Base-by-base conservation (phyloP, 2,329 filamentous ascomycete species). In the Pezicula carpinea region DNA sequence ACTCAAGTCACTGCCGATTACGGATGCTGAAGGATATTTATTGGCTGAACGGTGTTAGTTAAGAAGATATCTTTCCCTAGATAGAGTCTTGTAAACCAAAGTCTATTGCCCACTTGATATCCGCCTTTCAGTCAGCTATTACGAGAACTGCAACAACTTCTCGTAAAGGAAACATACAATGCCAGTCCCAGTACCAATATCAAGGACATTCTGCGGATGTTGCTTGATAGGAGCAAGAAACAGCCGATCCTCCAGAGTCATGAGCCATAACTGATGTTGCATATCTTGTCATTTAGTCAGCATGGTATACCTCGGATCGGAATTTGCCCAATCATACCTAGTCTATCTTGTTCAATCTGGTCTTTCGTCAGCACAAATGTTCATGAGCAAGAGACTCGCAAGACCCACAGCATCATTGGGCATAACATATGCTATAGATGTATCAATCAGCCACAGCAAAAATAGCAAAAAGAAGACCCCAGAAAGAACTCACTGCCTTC, bases 1-100 rank as follows among this genome's bases (percentile, higher is more conserved):
- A 22, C 53, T 58, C n/a, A 62, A 49, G 39, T 62, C 59, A 41
- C 48, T 53, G 29, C 53, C 56, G 26, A 53, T 50, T 10, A 61
- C 57, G 39, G 52, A 36, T 11, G 54, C 51, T 7, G 54, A 48
- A 6, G 64, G 60, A 33, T 44, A 36, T 6, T 17, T 36, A 4
- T 10, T 36, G 15, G 34, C 34, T 29, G 26, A 29, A 10, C 13
- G 26, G 3, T 29, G 6, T 29, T 29, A 29, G 26, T 29, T 10
- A 10, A 29, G 10, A 11, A 11, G 13, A 29, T 29, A 4, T 3
- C 10, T 3, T 29, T 29, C 13, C 8, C 2, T 3, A 29, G 13
- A 29, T 11, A n/a, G 8, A 2, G 3, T 29, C 13, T 29, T 29
- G 10, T 26, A 26, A 10, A 29, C 26, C 26, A 11, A 29, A 29